Base-by-base conservation (phyloP, 805 yeast genomes). In the Ogataea pini region DNA sequence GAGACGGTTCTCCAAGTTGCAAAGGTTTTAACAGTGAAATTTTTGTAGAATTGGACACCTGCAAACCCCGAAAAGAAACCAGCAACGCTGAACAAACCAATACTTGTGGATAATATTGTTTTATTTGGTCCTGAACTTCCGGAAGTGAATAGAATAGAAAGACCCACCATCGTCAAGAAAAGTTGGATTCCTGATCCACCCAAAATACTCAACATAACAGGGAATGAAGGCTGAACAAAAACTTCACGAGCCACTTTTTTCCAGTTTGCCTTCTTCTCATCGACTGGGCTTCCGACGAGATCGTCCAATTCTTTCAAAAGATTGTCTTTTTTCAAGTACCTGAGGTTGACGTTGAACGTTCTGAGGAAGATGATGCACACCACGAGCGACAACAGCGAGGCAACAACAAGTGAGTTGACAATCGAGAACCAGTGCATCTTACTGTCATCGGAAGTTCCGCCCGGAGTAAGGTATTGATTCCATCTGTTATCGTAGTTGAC, bases 341-440 rank as follows among this genome's bases (percentile, higher is more conserved):
- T 54, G 52, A 78, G 68, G 56, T 82, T 85, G 25, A 77, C 68
- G 50, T 65, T 75, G 48, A 86, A 69, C 2, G 85, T 76, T 51
- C 81, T 70, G 34, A 83, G 54, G 47, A 87, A 73, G 2, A 86
- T 82, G 18, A 80, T 73, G 12, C 82, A 89, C 13, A 84, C 91
- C 25, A 85, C 67, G 13, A 83, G 70, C 0, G 92, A 76, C 4
- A 86, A 70, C 22, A 86, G 70, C 2, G 79, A 65, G 3, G 83
- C 81, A 40, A 89, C 73, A 2, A 85, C 85, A 12, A 85, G 59
- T 0, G 95, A 83, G 62, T 88, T 87, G 29, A 85, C 72, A 48
- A 89, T 67, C 1, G 95, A 83, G 28, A 89, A 64, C 92, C 94
- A 87, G 61, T 87, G 96, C 51, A 87, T 80, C 29, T 76, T 78